A percentile compares a stretch with the other conserved stretches of the same genome.
Conservation (phyloP, 2,329 filamentous ascomycete genomes). For the Trichoderma asperellum region DNA sequence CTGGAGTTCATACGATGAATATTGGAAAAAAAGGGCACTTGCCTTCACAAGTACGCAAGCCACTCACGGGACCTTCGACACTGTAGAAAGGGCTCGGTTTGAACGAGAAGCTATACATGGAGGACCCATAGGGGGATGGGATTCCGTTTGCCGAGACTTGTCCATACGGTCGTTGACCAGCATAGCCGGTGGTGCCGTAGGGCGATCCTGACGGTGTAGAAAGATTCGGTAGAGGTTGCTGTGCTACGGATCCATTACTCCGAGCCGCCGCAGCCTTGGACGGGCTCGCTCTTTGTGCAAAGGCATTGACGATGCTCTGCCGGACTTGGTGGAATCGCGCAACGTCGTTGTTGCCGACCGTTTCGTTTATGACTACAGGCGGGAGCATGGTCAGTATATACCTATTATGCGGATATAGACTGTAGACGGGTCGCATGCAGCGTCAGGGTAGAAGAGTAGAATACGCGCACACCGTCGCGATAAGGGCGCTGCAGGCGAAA, state of each 20-base stretch:
- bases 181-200: constrained; percentile 19
- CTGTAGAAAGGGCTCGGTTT: constrained; percentile 87
- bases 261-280: constrained; percentile 32
- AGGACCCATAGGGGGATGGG: constrained; percentile 29
- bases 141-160: constrained; percentile 1
- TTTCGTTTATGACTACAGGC: constrained; percentile 48
- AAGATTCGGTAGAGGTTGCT: constrained; percentile 28
- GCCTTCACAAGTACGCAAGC: constrained; percentile 74
- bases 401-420: not conserved
- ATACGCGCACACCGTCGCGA: constrained; percentile 8
- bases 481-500: not conserved
- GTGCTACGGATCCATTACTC: constrained; percentile 21
- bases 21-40: constrained; percentile 39
- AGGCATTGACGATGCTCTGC: constrained; percentile 47
- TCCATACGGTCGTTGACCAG: not conserved
- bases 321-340: constrained; percentile 50
- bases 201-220: constrained; percentile 24
- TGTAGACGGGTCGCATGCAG: not conserved
- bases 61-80: constrained; percentile 66
- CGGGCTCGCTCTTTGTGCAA: constrained; percentile 38
- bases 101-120: constrained; percentile 41
- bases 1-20: no score
- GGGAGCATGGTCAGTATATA: constrained; percentile 10
- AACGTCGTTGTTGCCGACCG: constrained; percentile 43
- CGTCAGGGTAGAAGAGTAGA: not conserved